Conservation (phyloP, 2,329 filamentous ascomycete genomes). For the Fusarium transvaalense region DNA sequence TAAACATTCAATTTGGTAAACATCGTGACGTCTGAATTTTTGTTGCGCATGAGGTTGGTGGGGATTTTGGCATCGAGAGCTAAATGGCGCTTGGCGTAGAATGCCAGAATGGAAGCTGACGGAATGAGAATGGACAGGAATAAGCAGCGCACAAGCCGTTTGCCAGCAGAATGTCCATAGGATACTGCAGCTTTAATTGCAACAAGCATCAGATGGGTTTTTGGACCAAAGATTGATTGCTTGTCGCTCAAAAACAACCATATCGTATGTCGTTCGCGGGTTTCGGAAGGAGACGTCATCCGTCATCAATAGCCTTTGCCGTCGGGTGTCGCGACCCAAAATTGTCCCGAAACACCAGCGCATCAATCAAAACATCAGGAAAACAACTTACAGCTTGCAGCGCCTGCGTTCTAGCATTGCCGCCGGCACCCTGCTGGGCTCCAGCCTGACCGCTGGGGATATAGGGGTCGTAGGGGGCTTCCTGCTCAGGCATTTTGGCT, state of each 20-base stretch:
- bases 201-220: neutral
- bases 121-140: neutral
- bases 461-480: constrained; percentile 87
- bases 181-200: neutral
- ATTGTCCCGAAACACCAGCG: constrained; percentile 28
- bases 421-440: constrained; percentile 57
- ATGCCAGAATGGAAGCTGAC: neutral
- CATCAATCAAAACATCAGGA: constrained; percentile 28
- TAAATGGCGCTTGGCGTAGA: neutral
- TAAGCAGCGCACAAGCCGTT: neutral
- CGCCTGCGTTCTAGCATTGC: constrained; percentile 69
- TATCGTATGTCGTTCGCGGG: constrained; percentile 9
- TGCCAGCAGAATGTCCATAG: neutral
- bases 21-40: neutral
- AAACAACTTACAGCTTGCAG: constrained; percentile 82
- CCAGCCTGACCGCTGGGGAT: constrained; percentile 77
- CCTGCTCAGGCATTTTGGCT: constrained; percentile 64
- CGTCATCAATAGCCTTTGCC: constrained; percentile 19
- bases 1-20: neutral
- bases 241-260: neutral
- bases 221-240: neutral
- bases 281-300: constrained; percentile 24
- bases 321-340: constrained; percentile 36
- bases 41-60: constrained; percentile 4
- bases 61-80: neutral